phyloP scores from a whole-genome alignment of 2,329 filamentous ascomycete genomes.

The Arthrobotrys entomopaga region DNA sequence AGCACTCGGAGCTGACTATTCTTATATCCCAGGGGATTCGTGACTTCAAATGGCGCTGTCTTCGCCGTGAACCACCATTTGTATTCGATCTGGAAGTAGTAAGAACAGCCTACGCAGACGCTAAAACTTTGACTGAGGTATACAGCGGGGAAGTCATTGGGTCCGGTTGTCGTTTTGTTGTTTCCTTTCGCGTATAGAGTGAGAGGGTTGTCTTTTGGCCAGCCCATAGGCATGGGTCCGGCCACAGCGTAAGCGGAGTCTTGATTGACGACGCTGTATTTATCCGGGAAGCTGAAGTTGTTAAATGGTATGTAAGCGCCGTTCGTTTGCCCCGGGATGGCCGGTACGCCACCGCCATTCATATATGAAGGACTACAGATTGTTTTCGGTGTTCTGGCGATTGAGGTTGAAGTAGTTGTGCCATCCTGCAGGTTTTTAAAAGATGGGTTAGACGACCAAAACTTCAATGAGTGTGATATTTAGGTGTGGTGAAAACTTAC shows the following conservation, averaged over 20 bases:
- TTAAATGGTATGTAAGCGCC: too few relatives aligned
- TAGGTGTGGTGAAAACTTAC: constrained; percentile 12
- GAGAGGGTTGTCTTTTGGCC: too few relatives aligned
- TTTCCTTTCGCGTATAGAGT: too few relatives aligned
- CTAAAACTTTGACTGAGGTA: constrained; percentile 6
- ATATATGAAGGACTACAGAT: constrained; percentile 10
- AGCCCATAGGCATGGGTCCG: too few relatives aligned
- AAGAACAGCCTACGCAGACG: constrained; percentile 3
- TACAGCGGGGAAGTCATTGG: background rate
- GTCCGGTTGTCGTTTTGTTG: too few relatives aligned
- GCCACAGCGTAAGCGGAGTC: too few relatives aligned
- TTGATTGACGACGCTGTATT: too few relatives aligned
- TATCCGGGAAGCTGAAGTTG: too few relatives aligned
- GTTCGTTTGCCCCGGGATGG: too few relatives aligned
- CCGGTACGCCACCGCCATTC: background rate
- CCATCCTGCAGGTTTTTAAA: background rate
- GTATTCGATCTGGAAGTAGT: constrained; percentile 24
- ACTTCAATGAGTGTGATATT: background rate
- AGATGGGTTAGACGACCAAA: background rate
- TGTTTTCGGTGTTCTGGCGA: background rate
- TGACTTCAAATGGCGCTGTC: background rate
- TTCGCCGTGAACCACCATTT: constrained; percentile 8
- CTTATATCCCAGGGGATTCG: background rate
- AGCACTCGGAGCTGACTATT: background rate
- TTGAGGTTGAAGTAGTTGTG: background rate